Base-by-base conservation (phyloP, 441 rosid species). In the Syzygium malaccense region DNA sequence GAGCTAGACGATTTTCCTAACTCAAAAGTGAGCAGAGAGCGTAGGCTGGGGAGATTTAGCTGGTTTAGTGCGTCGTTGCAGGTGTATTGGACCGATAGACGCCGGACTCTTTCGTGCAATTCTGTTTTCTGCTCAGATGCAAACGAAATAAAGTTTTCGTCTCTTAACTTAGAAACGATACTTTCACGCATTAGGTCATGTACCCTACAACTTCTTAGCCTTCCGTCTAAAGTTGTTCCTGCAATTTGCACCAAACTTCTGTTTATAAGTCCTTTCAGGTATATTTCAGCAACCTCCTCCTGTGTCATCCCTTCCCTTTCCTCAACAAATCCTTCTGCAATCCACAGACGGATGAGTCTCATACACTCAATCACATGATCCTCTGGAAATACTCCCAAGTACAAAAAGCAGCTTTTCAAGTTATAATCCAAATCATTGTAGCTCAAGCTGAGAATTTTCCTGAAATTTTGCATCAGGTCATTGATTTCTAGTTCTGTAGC, bases 1-100 rank as follows among this genome's bases (percentile, higher is more conserved):
- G 0, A 57, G 62, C 1, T 25, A 0, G 62, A 25, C 6, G 0
- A 1, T 23, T 4, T 10, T 57, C 0, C 28, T 2, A 6, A 57
- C 0, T 57, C 14, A 57, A 57, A 57, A 57, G 25, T 57, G 2
- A 25, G 62, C 0, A 57, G 0, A 8, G 62, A 57, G 62, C 2
- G 3, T 57, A 57, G 13, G n/a, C 3, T 0, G 1, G 62, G 62
- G n/a, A 57, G 62, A 25, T 57, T 57, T 11, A 26, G 30, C 1
- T 58, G 30, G 1, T 62, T n/a, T 0, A 62, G 2, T 1, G 8
- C 2, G 0, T 62, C 3, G 2, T 62, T n/a, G 68, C 2, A 6
- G 0, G 49, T 9, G 15, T 19, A 19, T 19, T 33, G 2, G 26
- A 33, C 1, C 5, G 28, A 68, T 0, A 68, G 2, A 68, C 4